Base-by-base conservation (phyloP, 2,329 filamentous ascomycete species). In the Alternaria sp. region DNA sequence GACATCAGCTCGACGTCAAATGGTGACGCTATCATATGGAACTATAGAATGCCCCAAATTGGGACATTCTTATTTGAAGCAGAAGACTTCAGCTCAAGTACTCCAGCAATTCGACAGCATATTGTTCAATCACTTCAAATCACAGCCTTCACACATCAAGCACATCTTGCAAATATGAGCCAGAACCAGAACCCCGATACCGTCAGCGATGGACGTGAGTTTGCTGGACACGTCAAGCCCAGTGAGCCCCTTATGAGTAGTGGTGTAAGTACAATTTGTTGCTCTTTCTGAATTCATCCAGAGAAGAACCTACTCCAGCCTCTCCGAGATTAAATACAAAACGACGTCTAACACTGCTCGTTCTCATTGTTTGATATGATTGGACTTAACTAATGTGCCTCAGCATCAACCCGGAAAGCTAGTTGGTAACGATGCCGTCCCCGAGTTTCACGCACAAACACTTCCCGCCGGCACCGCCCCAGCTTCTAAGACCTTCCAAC, bases 381-480 rank as follows among this genome's bases (percentile, higher is more conserved):
- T 22, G 12, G n/a, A n/a, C n/a, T n/a, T 14, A 18, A 48, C 54
- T 57, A 36, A 52, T 16, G 27, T 20, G 10, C n/a, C 34, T 7
- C 67, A 91, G 89, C 90, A 92, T 77, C 83, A 87, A 72, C 84
- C 85, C 4, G 90, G 90, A 54, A 81, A 84, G 67, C 84, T 86
- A 62, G 84, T 87, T 59, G 80, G 83, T 64, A 86, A 87, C 66
- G 88, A 90, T 54, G 79, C 80, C 25, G 73, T 78, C 12, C 87
- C 87, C 20, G 89, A 91, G 71, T 93, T 91, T 81, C 81, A 85
- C 69, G 85, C 86, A 25, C 67, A 92, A 74, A 84, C 83, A 1
- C 79, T 88, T 36, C 84, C 88, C 0, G 79, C 89, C 0, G 90
- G 90, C 60, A 86, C 86, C 4, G 90, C 90, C 0, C 90, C 90